These are phyloP conservation scores for Cenchrus purpureus DNA, from an alignment of 176 grass and related monocot genomes.

Conservation along the genomic window DNA sequence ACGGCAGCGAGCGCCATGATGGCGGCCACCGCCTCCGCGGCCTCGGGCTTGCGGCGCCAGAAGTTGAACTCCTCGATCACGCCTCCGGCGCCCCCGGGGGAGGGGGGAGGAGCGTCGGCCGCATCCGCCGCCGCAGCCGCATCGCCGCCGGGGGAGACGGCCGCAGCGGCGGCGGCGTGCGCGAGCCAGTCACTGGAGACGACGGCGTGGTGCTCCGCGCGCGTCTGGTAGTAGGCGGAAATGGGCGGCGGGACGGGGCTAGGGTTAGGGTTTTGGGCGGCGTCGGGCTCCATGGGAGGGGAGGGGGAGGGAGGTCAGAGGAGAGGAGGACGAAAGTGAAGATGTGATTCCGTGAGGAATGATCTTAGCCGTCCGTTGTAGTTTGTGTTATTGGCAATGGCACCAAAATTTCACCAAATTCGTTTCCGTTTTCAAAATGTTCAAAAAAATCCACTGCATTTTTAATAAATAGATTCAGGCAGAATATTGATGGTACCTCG, in stretches of 20 bases:
- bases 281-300: constrained; percentile 49
- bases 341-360: not conserved
- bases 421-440: not conserved
- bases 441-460: not conserved
- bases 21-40: constrained; percentile 90
- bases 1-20: constrained; percentile 94
- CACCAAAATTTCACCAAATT: not conserved
- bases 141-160: constrained; percentile 3
- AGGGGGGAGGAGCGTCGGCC: not conserved
- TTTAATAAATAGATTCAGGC: not conserved
- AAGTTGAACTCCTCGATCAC: constrained; percentile 97
- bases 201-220: constrained; percentile 85
- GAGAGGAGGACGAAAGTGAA: not conserved
- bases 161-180: constrained; percentile 65
- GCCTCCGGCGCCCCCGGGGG: constrained; percentile 43
- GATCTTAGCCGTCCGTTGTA: constrained; percentile 35
- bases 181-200: constrained; percentile 89
- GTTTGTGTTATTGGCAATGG: not conserved
- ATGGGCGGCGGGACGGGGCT: constrained; percentile 47
- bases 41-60: constrained; percentile 93
- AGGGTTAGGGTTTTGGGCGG: constrained; percentile 59
- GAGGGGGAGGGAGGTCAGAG: not conserved
- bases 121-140: not conserved
- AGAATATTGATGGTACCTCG: not conserved
- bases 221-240: constrained; percentile 98